phyloP scores from a whole-genome alignment of 2,329 filamentous ascomycete genomes.

The Ceratocystiopsis minuta region DNA sequence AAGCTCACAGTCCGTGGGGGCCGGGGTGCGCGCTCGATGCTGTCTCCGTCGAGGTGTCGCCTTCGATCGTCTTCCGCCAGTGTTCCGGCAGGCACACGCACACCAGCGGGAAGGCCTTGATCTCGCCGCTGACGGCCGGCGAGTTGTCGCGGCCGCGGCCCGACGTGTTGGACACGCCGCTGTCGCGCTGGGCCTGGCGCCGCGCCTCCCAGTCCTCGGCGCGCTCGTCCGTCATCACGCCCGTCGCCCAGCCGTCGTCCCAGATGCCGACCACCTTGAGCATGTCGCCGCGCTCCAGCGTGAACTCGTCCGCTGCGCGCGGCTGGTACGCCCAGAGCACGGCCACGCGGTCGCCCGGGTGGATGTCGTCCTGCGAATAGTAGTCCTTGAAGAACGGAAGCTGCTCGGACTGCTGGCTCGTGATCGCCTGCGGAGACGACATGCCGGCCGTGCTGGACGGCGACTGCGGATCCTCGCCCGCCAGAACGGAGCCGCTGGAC shows the following conservation, averaged over 20 bases:
- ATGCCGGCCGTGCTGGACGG: constrained; percentile 55
- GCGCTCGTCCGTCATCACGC: constrained; percentile 61
- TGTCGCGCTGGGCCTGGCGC: constrained; percentile 68
- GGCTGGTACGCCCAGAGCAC: constrained; percentile 95
- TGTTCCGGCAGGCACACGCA: constrained; percentile 91
- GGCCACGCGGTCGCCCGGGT: constrained; percentile 74
- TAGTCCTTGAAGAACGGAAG: constrained; percentile 96
- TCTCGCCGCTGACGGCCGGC: constrained; percentile 55
- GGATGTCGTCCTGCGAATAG: constrained; percentile 92
- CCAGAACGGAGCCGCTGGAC: constrained; percentile 65
- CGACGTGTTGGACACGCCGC: constrained; percentile 74
- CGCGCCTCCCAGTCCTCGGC: constrained; percentile 79
- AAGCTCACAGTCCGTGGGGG: constrained; percentile 11
- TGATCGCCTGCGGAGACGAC: constrained; percentile 68
- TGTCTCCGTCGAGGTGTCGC: constrained; percentile 54
- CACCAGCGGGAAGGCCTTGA: constrained; percentile 94
- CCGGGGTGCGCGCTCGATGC: constrained; percentile 27
- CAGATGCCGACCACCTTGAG: constrained; percentile 95
- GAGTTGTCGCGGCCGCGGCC: constrained; percentile 39
- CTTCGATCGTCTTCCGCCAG: constrained; percentile 93
- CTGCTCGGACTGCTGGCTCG: constrained; percentile 88
- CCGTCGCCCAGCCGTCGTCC: constrained; percentile 98
- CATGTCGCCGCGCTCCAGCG: constrained; percentile 90
- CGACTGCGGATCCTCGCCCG: constrained; percentile 52
- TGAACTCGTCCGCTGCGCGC: constrained; percentile 80